A percentile compares a stretch with the other conserved stretches of the same genome.
Evolutionary conservation across 495 filamentous ascomycete species (phyloP).

Genomic region (Friedmanniomyces endolithicus): DNA sequence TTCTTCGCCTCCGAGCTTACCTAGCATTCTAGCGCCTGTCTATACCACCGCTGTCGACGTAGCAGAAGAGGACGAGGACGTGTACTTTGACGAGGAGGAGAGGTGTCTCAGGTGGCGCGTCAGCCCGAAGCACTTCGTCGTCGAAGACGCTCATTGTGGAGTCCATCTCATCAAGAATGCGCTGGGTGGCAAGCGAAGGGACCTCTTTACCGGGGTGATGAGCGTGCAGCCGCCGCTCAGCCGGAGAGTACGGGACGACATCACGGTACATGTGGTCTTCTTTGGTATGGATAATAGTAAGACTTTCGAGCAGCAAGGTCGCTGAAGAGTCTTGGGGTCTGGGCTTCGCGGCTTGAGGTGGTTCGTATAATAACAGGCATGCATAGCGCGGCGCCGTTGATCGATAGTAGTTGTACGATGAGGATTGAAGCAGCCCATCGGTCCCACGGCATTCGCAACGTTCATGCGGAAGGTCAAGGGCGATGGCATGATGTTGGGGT

Average conservation of each 20-base stretch:
- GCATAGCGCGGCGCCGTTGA: no score
- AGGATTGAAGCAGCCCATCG: no score
- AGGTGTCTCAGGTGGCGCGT: slow-evolving; percentile 22
- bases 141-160: slow-evolving; percentile 50
- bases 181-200: slow-evolving; percentile 38
- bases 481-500: no score
- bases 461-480: no score
- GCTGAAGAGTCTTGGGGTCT: no score
- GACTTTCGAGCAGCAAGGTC: no score
- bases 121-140: slow-evolving; percentile 33
- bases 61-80: slow-evolving; percentile 1
- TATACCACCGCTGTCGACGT: not conserved
- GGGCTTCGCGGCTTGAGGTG: no score
- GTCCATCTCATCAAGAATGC: slow-evolving; percentile 51
- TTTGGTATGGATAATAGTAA: slow-evolving; percentile 28
- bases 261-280: slow-evolving; percentile 53
- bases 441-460: no score
- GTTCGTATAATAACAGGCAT: no score
- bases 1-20: not conserved
- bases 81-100: slow-evolving; percentile 17
- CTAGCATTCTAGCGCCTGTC: not conserved
- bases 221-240: slow-evolving; percentile 38
- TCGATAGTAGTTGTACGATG: no score
- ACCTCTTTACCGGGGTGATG: slow-evolving; percentile 40
- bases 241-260: slow-evolving; percentile 43